Conservation (phyloP, 2,329 filamentous ascomycete genomes). For the Diaporthe citrichinensis region DNA sequence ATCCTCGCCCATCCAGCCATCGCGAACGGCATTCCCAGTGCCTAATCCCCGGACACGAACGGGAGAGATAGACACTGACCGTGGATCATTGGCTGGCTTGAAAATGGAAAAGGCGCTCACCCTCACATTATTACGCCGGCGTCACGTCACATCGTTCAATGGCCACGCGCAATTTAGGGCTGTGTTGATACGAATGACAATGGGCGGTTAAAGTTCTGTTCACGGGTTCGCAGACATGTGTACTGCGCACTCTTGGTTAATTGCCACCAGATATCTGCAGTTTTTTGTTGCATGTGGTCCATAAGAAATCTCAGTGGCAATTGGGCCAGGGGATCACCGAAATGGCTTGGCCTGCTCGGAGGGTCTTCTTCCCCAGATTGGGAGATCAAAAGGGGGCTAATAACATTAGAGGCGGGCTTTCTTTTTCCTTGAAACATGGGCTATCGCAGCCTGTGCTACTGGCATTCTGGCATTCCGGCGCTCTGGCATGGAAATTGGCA, state of each 20-base stretch:
- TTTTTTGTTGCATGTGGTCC: constrained; percentile 15
- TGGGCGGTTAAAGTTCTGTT: neutral
- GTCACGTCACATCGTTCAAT: constrained; percentile 14
- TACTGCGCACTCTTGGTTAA: neutral
- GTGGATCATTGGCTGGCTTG: neutral
- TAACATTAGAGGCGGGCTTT: constrained; percentile 30
- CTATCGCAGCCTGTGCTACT: constrained; percentile 18
- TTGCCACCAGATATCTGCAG: constrained; percentile 6
- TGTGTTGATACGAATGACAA: constrained; percentile 19
- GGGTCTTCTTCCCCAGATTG: constrained; percentile 31
- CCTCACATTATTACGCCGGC: neutral
- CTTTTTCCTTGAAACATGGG: constrained; percentile 28
- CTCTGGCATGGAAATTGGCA: constrained; percentile 33
- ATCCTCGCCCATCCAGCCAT: too few relatives aligned
- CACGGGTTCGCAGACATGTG: neutral
- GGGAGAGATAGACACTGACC: neutral
- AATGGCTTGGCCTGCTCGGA: constrained; percentile 27
- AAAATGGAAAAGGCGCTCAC: neutral
- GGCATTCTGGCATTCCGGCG: constrained; percentile 14
- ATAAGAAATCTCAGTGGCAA: constrained; percentile 33
- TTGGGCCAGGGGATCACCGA: constrained; percentile 18
- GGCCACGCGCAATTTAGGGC: constrained; percentile 17
- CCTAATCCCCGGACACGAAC: constrained; percentile 28
- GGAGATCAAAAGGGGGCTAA: constrained; percentile 22
- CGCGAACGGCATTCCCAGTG: constrained; percentile 3